Base-by-base conservation (phyloP, 257 asterid species). In the Jacaranda copaia region DNA sequence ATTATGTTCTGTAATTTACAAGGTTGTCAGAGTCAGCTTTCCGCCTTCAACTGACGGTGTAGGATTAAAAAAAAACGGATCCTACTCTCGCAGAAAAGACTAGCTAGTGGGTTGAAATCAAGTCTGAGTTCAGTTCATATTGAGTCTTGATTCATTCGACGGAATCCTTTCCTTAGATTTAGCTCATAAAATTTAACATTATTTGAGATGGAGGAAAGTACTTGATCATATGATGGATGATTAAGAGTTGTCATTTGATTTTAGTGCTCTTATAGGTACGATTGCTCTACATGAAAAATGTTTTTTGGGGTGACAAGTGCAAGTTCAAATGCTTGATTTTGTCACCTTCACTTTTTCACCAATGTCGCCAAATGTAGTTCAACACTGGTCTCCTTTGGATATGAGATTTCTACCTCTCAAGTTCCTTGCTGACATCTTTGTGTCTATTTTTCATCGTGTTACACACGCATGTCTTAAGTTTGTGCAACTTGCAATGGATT, bases 1-100 rank as follows among this genome's bases (percentile, higher is more conserved):
- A 51, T 38, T 79, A 78, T 84, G 81, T 68, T 82, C 48, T 84
- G 89, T 82, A 79, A 78, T 84, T 77, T 79, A 76, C 79, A 18
- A 59, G 70, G 65, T 58, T 19, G 67, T 32, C 71, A 2, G 15
- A 53, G 8, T 68, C 43, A 40, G 38, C 43, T 40, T 61, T 42
- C 39, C 40, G 15, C 40, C 6, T 51, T 57, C 40, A 18, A 72
- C 46, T 51, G 20, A 68, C 3, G 61, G 62, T 5, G 11, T 69
- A 25, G 35, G 62, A 32, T 69, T 3, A 49, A 69, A 49, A 70
- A 20, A 12, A 25, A 25, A 25, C 32, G 2, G 32, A 25, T 25
- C 32, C 32, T 25, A 25, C 32, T 25, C 32, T 25, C 1, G 32
- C 32, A 25, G 32, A 25, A 25, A 25, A 25, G 32, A 25, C 32